These are phyloP conservation scores for Luvunga scandens DNA, from an alignment of 345 rosid species.

Conservation along the genomic window DNA sequence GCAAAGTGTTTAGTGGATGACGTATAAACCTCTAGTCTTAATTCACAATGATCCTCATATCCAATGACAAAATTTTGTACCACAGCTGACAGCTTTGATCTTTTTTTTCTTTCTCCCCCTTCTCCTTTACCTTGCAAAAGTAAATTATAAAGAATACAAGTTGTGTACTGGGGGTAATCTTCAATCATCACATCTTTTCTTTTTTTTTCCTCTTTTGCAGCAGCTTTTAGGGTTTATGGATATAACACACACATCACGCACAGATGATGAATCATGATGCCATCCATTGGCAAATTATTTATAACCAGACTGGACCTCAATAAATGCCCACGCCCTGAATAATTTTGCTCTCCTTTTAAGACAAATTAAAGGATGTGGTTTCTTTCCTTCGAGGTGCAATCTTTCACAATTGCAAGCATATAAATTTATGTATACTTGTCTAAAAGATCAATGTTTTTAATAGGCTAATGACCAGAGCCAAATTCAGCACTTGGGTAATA, in stretches of 20 bases:
- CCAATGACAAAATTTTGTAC: neutral
- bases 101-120: neutral
- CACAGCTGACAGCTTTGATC: neutral
- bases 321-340: conserved; percentile 16
- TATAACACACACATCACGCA: conserved; percentile 57
- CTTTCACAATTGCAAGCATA: neutral
- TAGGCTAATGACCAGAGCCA: neutral
- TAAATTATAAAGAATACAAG: neutral
- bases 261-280: conserved; percentile 43
- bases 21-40: neutral
- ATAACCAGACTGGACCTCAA: conserved; percentile 19
- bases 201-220: conserved; percentile 19
- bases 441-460: neutral
- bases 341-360: neutral
- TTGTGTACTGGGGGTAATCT: conserved; percentile 17
- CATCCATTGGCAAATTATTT: conserved; percentile 40
- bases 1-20: no score
- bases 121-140: neutral
- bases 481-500: neutral
- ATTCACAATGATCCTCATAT: neutral
- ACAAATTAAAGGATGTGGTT: neutral
- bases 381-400: conserved; percentile 9
- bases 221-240: conserved; percentile 61
- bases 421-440: neutral
- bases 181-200: conserved; percentile 28